These are phyloP conservation scores for Polyporus arcularius DNA, from an alignment of 768 basidiomycete genomes.

Conservation along the genomic window DNA sequence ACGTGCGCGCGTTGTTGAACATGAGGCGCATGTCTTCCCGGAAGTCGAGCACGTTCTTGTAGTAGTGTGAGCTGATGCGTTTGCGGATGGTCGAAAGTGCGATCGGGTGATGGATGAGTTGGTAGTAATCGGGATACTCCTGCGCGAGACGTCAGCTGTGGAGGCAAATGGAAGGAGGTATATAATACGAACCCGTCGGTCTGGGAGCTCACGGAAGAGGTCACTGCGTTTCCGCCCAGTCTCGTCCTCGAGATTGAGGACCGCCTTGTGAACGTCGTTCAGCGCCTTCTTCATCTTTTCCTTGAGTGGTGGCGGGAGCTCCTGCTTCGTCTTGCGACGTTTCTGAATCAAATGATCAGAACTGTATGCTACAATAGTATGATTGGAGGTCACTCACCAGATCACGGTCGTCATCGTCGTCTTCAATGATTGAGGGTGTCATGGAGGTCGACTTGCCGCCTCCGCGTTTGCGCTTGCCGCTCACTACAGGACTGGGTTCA, in stretches of 20 bases:
- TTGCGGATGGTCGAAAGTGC: conserved; percentile 86
- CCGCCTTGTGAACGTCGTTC: conserved; percentile 72
- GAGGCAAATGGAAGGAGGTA: neutral
- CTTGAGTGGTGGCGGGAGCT: conserved; percentile 57
- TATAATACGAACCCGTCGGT: conserved; percentile 56
- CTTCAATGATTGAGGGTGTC: conserved; percentile 71
- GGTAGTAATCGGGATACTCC: conserved; percentile 93
- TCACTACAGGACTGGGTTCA: conserved; percentile 36
- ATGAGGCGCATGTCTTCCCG: conserved; percentile 84
- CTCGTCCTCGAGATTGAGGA: conserved; percentile 69
- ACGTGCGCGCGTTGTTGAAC: conserved; percentile 92
- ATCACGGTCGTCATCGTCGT: conserved; percentile 78
- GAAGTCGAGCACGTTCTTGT: conserved; percentile 75
- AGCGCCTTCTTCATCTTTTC: conserved; percentile 87
- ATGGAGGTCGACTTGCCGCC: conserved; percentile 72
- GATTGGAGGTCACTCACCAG: conserved; percentile 45
- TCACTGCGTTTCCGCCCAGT: conserved; percentile 81
- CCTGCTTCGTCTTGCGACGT: conserved; percentile 73
- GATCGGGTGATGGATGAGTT: conserved; percentile 85
- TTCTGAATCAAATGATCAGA: conserved; percentile 49
- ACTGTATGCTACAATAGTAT: neutral
- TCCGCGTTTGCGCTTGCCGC: conserved; percentile 77
- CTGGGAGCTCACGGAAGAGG: conserved; percentile 86
- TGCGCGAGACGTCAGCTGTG: conserved; percentile 33
- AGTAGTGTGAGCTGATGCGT: conserved; percentile 60